Conservation (phyloP, 1,284 basidiomycete genomes). For the Pterulicium gracile region DNA sequence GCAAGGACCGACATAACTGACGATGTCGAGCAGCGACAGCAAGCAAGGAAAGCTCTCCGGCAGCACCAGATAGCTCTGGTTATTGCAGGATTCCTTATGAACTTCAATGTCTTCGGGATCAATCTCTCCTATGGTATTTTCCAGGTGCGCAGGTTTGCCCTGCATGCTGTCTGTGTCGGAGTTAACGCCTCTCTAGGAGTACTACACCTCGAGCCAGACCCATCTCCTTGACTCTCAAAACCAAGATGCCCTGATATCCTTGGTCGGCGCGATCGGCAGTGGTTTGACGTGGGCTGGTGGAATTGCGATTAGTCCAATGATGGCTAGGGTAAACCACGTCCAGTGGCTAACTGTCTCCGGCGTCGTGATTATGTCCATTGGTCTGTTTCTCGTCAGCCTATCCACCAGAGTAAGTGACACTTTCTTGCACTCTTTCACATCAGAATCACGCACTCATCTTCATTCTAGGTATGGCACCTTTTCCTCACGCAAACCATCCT, state of each 20-base stretch:
- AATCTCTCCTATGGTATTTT: constrained; percentile 28
- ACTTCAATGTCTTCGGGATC: constrained; percentile 33
- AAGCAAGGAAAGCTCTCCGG: constrained; percentile 14
- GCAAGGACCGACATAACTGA: not conserved
- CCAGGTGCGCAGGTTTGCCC: constrained; percentile 16
- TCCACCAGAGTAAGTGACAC: constrained; percentile 20
- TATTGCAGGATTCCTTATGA: constrained; percentile 30
- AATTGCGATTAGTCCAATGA: constrained; percentile 31
- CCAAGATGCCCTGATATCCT: constrained; percentile 30
- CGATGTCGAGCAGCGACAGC: not conserved
- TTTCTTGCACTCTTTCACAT: not conserved
- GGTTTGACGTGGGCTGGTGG: constrained; percentile 37
- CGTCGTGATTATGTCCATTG: constrained; percentile 29
- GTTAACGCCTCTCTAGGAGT: constrained; percentile 20
- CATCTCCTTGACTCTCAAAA: constrained; percentile 24
- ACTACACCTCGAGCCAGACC: constrained; percentile 27
- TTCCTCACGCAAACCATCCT: constrained; percentile 31
- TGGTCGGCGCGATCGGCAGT: constrained; percentile 32
- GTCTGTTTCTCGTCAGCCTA: constrained; percentile 29
- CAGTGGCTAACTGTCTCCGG: constrained; percentile 27
- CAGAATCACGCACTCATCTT: not conserved
- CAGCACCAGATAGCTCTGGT: constrained; percentile 27
- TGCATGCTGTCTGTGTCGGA: not conserved
- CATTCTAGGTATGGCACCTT: constrained; percentile 30
- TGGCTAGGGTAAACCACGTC: constrained; percentile 23